Base-by-base conservation (phyloP, 805 yeast species). In the Sugiyamaella marilandica region DNA sequence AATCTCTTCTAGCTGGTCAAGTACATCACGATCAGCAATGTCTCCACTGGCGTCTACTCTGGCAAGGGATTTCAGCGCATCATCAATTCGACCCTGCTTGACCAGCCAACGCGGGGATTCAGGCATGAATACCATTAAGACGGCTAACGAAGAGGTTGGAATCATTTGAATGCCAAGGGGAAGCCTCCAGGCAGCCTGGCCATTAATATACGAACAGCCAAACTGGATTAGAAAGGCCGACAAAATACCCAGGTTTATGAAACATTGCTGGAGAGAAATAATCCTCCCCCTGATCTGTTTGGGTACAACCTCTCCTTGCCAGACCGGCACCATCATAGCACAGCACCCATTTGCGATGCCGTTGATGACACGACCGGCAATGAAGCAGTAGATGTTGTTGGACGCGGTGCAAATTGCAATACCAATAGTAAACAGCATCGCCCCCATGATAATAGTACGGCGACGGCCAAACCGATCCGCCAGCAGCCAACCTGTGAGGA, bases 91-190 rank as follows among this genome's bases (percentile, higher is more conserved):
- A 63, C 85, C 85, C 59, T 84, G 82, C 61, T 81, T 81, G 5
- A 91, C 88, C 62, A 79, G 83, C 72, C 78, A 91, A 54, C 97
- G 76, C 0, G 97, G 97, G 37, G 91, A 82, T 68, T 91, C 97
- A 0, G 98, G 97, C 29, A 91, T 71, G 41, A 45, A 70, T 37
- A 53, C 83, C 81, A 87, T 72, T 49, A 83, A 64, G 37, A 85
- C 70, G 50, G 87, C 52, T 62, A 84, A 83, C 35, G 84, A 58
- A 53, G 81, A 72, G 4, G 81, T 80, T 44, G 80, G 79, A 36
- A 78, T 55, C 45, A 77, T 67, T 71, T 86, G 95, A 62, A 85
- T 70, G 1, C 87, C 84, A 55, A 85, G 78, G 11, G 94, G 92
- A 65, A 86, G 76, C 72, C 94, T 80, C 90, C 91, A 86, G 19